Percentiles rank a stretch among this genome's conserved stretches.
phyloP scores from a whole-genome alignment of 495 filamentous ascomycete species.

The Aspergillus baeticus region DNA sequence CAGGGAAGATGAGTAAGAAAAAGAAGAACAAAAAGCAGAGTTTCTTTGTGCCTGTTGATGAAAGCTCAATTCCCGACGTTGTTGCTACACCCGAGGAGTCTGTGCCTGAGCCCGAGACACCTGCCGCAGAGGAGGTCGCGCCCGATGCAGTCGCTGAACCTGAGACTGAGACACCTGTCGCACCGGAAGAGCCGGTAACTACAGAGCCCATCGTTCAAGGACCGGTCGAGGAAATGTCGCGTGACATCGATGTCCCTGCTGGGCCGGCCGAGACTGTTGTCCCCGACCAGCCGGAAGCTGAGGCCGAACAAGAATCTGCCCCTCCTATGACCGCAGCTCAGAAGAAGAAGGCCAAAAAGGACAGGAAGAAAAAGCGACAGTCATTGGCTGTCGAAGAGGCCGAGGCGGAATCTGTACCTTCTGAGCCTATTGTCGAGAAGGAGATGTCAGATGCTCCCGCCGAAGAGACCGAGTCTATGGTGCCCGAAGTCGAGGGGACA shows the following conservation, averaged over 20 bases:
- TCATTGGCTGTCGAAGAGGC: constrained; percentile 11
- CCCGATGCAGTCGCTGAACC: constrained; percentile 3
- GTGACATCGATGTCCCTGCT: constrained; percentile 1
- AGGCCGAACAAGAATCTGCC: constrained; percentile 1
- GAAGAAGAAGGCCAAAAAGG: constrained; percentile 24
- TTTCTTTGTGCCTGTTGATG: constrained; percentile 2
- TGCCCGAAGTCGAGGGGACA: background rate
- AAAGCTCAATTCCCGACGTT: background rate
- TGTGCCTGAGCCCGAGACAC: background rate
- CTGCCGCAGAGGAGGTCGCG: background rate
- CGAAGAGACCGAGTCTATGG: background rate
- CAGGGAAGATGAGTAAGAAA: constrained; percentile 33
- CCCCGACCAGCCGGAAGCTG: background rate
- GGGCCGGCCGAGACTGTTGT: background rate
- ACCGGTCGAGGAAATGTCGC: constrained; percentile 4
- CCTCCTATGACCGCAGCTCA: constrained; percentile 17
- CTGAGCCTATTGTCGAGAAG: constrained; percentile 12
- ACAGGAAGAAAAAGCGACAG: constrained; percentile 24
- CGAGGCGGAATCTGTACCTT: background rate
- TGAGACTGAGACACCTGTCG: background rate
- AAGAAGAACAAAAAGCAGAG: constrained; percentile 31
- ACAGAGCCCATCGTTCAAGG: background rate
- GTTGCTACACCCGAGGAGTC: background rate
- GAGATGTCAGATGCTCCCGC: background rate
- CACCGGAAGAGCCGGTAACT: constrained; percentile 8